Percentiles rank a stretch among this genome's conserved stretches.
phyloP scores from a whole-genome alignment of 257 asterid species.

The Forsythia suspensa region DNA sequence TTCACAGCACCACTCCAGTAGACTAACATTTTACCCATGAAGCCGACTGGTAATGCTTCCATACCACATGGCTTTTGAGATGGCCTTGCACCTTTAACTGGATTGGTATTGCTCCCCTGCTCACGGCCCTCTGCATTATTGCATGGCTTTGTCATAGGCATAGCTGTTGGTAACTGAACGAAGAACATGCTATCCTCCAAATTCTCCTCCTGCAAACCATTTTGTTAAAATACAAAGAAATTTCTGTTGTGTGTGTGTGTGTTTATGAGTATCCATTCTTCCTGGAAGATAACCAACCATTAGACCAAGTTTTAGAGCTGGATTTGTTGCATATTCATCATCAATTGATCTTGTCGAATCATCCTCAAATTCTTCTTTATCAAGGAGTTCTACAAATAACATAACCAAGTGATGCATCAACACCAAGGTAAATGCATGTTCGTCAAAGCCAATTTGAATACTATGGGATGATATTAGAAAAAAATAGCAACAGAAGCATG shows the following conservation, averaged over 20 bases:
- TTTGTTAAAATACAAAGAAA: not conserved
- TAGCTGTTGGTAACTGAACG: conserved; percentile 57
- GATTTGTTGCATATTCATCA: conserved; percentile 43
- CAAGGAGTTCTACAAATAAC: conserved; percentile 60
- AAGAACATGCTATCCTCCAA: conserved; percentile 52
- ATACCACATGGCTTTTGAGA: conserved; percentile 32
- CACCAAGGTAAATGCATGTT: conserved; percentile 2
- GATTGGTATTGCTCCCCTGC: conserved; percentile 21
- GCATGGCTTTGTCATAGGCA: conserved; percentile 48
- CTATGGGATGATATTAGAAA: not conserved
- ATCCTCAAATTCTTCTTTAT: conserved; percentile 73
- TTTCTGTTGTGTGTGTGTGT: not conserved
- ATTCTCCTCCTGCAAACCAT: conserved; percentile 53
- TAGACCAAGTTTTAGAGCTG: conserved; percentile 64
- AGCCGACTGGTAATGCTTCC: conserved; percentile 58
- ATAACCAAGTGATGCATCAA: not conserved
- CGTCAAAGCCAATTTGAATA: not conserved
- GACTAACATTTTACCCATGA: conserved; percentile 74
- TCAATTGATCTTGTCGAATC: conserved; percentile 28
- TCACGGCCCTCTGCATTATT: conserved; percentile 30
- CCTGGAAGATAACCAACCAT: conserved; percentile 44
- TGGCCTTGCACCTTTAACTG: conserved; percentile 25
- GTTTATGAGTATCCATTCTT: not conserved
- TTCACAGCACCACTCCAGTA: conserved; percentile 77
- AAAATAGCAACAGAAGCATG: not conserved